Percentiles rank a stretch among this genome's conserved stretches.
These are phyloP conservation scores for Penicillium sp. DNA, from an alignment of 2,329 filamentous ascomycete genomes.

Conservation along the genomic window DNA sequence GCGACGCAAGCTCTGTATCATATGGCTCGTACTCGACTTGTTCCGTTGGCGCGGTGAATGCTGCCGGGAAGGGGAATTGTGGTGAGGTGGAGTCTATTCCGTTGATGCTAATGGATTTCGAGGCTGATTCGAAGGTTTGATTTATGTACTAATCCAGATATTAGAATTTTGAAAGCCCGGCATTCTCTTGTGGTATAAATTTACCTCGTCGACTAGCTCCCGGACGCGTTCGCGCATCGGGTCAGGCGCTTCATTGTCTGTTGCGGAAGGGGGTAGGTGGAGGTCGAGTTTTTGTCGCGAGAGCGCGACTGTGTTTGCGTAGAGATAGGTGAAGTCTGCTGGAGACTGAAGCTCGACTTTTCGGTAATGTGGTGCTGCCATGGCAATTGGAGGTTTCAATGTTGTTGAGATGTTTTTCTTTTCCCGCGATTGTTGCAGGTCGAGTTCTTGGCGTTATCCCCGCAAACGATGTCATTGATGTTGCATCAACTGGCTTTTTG, in stretches of 20 bases:
- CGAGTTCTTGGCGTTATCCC: slow-evolving; percentile 19
- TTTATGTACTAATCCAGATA: slow-evolving; percentile 41
- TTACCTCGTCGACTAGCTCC: slow-evolving; percentile 44
- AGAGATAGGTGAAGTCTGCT: slow-evolving; percentile 50
- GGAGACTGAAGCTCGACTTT: slow-evolving; percentile 54
- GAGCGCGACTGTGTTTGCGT: slow-evolving; percentile 45
- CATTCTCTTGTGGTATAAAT: neutral
- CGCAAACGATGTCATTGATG: slow-evolving; percentile 29
- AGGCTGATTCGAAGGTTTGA: slow-evolving; percentile 45
- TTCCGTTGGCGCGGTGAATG: slow-evolving; percentile 39
- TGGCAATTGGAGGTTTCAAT: slow-evolving; percentile 19
- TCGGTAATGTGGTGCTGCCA: slow-evolving; percentile 43
- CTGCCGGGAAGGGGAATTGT: slow-evolving; percentile 33
- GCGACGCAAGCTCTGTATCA: slow-evolving; percentile 44
- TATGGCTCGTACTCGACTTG: slow-evolving; percentile 50
- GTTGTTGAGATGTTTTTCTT: slow-evolving; percentile 7
- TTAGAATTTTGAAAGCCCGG: neutral
- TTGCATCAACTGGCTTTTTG: neutral
- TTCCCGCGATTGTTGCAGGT: slow-evolving; percentile 11
- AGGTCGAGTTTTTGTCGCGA: slow-evolving; percentile 51
- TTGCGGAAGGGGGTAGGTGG: slow-evolving; percentile 48
- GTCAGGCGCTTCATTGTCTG: slow-evolving; percentile 39
- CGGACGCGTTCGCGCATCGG: slow-evolving; percentile 45
- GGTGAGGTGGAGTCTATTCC: slow-evolving; percentile 43
- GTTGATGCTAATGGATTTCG: slow-evolving; percentile 49